phyloP scores from a whole-genome alignment of 495 filamentous ascomycete genomes.

The Tuber umbilicatum region DNA sequence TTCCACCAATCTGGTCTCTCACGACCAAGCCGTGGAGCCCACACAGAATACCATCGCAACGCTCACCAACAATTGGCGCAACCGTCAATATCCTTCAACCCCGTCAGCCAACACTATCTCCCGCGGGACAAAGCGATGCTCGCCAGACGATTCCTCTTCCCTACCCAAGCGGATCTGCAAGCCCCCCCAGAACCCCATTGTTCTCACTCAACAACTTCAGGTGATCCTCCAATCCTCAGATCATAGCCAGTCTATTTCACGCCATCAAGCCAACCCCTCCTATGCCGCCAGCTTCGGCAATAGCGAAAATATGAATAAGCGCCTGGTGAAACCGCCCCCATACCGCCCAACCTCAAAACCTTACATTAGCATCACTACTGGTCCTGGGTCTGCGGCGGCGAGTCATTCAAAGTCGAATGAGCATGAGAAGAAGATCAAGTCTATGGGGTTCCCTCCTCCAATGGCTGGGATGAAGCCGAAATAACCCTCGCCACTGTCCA shows the following conservation, averaged over 20 bases:
- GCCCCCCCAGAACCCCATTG: conserved; percentile 17
- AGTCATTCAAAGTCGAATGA: conserved; percentile 28
- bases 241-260: conserved; percentile 1
- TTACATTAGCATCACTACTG: conserved; percentile 5
- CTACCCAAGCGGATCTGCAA: conserved; percentile 20
- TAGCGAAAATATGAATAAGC: conserved; percentile 37
- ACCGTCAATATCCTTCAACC: neutral
- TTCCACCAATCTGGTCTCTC: neutral
- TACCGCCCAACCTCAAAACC: conserved; percentile 19
- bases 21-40: neutral
- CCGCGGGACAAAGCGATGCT: neutral
- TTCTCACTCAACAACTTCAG: conserved; percentile 24
- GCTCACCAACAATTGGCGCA: neutral
- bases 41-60: neutral
- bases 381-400: conserved; percentile 7
- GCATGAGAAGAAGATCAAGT: conserved; percentile 40
- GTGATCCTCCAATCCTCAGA: conserved; percentile 17
- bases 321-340: conserved; percentile 38
- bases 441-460: conserved; percentile 40
- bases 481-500: neutral
- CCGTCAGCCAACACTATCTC: neutral
- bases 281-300: conserved; percentile 38
- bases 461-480: conserved; percentile 39
- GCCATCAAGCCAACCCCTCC: conserved; percentile 7
- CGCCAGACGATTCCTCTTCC: conserved; percentile 3